A percentile compares a stretch with the other conserved stretches of the same genome.
Conservation (phyloP, 805 yeast genomes). For the Lipomyces starkeyi region DNA sequence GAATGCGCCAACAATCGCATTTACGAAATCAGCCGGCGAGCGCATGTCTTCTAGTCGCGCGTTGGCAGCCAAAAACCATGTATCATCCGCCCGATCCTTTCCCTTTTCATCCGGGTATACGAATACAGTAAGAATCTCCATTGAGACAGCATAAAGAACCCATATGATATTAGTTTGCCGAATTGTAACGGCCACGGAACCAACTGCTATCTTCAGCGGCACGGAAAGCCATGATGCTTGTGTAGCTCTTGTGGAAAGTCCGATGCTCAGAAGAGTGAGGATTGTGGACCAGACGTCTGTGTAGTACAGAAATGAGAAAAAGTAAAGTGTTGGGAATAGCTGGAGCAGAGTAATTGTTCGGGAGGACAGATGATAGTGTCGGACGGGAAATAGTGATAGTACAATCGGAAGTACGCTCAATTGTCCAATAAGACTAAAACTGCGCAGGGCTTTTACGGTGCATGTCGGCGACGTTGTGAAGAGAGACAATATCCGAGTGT, state of each 20-base stretch:
- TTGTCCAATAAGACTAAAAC: conserved; percentile 73
- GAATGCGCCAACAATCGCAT: conserved; percentile 6
- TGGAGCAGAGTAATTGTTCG: conserved; percentile 18
- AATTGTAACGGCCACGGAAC: conserved; percentile 65
- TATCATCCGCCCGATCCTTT: conserved; percentile 23
- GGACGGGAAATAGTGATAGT: conserved; percentile 5
- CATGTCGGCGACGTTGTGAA: conserved; percentile 35
- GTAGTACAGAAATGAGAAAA: conserved; percentile 80
- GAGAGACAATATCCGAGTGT: conserved; percentile 8
- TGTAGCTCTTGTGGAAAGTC: conserved; percentile 19
- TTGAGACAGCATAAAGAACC: conserved; percentile 49
- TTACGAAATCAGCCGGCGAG: conserved; percentile 6
- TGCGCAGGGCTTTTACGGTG: conserved; percentile 53
- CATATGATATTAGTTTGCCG: conserved; percentile 93
- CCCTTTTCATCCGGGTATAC: conserved; percentile 22
- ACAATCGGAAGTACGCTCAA: conserved; percentile 55
- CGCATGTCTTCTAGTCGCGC: conserved; percentile 5
- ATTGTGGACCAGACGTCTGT: conserved; percentile 94
- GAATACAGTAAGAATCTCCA: conserved; percentile 9
- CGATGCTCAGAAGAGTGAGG: conserved; percentile 60
- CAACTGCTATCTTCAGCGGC: conserved; percentile 1
- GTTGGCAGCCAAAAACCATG: conserved; percentile 11
- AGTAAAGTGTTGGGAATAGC: conserved; percentile 70
- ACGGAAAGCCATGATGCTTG: neutral
- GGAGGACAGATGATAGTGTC: conserved; percentile 6